Percentiles rank a stretch among this genome's conserved stretches.
phyloP scores from a whole-genome alignment of 345 rosid species.

The Clausena lansium region DNA sequence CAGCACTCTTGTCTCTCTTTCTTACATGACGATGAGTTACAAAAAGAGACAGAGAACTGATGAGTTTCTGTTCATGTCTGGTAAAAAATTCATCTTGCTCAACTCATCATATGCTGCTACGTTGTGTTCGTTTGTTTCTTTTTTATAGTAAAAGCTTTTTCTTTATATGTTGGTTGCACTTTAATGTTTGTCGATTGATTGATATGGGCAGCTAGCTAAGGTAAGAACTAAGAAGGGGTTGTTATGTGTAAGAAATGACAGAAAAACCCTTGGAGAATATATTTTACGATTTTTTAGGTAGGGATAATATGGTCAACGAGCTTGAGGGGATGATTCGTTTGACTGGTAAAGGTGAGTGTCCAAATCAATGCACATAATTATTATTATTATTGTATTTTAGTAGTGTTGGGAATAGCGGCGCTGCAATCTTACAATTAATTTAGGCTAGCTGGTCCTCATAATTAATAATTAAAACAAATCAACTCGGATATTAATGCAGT shows the following conservation, averaged over 20 bases:
- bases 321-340: neutral
- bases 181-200: slow-evolving; percentile 2
- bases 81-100: slow-evolving; percentile 20
- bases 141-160: neutral
- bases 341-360: slow-evolving; percentile 9
- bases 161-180: neutral
- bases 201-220: neutral
- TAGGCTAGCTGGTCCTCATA: slow-evolving; percentile 26
- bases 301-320: neutral
- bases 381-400: neutral
- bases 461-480: slow-evolving; percentile 27
- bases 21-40: slow-evolving; percentile 1
- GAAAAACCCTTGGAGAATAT: too few relatives aligned
- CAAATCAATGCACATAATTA: slow-evolving; percentile 16
- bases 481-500: neutral
- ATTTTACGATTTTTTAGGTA: neutral
- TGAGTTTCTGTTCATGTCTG: slow-evolving; percentile 31
- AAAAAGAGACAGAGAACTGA: slow-evolving; percentile 45
- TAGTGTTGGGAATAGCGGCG: slow-evolving; percentile 35
- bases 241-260: too few relatives aligned
- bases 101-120: slow-evolving; percentile 24
- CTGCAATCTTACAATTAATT: slow-evolving; percentile 28
- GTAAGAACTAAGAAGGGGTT: too few relatives aligned
- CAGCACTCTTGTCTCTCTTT: slow-evolving; percentile 17
- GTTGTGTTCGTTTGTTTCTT: neutral